These are phyloP conservation scores for Aspergillus sp. DNA, from an alignment of 2,329 filamentous ascomycete genomes.

Conservation along the genomic window DNA sequence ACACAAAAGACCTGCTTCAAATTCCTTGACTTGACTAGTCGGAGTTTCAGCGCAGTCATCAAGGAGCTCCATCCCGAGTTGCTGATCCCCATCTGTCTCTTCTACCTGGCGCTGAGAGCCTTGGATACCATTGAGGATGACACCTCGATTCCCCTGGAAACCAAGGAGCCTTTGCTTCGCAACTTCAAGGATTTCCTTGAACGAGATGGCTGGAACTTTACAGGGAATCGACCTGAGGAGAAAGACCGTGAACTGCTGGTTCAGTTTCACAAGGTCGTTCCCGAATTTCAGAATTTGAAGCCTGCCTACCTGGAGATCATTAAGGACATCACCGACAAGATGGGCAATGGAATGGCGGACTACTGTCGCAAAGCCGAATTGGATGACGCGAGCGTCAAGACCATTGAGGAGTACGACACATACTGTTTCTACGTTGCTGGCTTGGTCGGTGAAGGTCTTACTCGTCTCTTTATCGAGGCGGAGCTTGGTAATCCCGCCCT, in stretches of 20 bases:
- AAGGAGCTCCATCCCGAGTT: slow-evolving; percentile 93
- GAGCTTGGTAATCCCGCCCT: slow-evolving; percentile 80
- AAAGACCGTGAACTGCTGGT: slow-evolving; percentile 90
- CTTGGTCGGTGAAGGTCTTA: slow-evolving; percentile 89
- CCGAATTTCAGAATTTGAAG: slow-evolving; percentile 84
- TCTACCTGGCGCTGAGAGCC: slow-evolving; percentile 86
- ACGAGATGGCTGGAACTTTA: slow-evolving; percentile 82
- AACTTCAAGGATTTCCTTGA: slow-evolving; percentile 73
- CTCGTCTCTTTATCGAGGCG: slow-evolving; percentile 78
- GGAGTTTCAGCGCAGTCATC: slow-evolving; percentile 88
- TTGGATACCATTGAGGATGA: slow-evolving; percentile 99
- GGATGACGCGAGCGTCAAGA: slow-evolving; percentile 71
- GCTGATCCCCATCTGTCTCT: slow-evolving; percentile 76
- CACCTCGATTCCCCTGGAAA: slow-evolving; percentile 75
- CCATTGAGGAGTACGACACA: slow-evolving; percentile 80
- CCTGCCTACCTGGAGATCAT: slow-evolving; percentile 76
- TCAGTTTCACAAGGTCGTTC: slow-evolving; percentile 79
- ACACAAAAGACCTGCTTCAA: slow-evolving; percentile 77
- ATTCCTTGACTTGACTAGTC: slow-evolving; percentile 77
- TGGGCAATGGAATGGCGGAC: slow-evolving; percentile 99
- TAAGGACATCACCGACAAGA: slow-evolving; percentile 82
- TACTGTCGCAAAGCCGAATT: slow-evolving; percentile 78
- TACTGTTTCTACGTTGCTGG: slow-evolving; percentile 99
- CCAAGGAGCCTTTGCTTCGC: slow-evolving; percentile 79
- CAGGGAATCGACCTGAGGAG: slow-evolving; percentile 77